Base-by-base conservation (phyloP, 169 alveolate species). In the Plasmodium gonderi region DNA sequence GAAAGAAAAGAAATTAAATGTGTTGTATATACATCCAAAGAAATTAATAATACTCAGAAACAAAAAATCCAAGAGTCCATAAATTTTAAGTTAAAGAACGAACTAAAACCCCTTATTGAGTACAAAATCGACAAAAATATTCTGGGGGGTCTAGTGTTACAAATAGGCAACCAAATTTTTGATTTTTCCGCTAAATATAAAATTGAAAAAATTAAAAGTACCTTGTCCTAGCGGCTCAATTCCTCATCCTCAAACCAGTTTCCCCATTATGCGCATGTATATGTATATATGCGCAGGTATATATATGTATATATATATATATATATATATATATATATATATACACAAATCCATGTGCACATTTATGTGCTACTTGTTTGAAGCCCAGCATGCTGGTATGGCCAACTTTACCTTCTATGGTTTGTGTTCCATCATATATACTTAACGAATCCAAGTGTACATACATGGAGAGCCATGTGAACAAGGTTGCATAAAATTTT, bases 1-100 rank as follows among this genome's bases (percentile, higher is more conserved):
- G 89, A 87, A 9, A 75, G 87, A 67, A 87, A 87, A 76, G 93
- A 87, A 87, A 87, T 87, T 7, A 87, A 87, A 65, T 87, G 93
- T 76, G 3, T 75, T 40, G 93, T 87, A 45, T 87, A 75, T 67
- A 87, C 93, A 33, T 81, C 93, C 17, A 87, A 54, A 54, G 93
- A 87, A 42, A 75, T 87, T 8, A 82, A 75, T 67, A 87, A 75
- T 45, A 60, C 29, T 54, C 65, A 75, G 44, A 87, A 87, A 42
- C 64, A 87, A 33, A 87, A 87, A 87, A 75, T 87, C 2, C 79
- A 60, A 0, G 93, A 87, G 17, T 74, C 93, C 29, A 87, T 87
- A n/a, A 11, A 44, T 20, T 40, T 76, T 26, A 74, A 60, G n/a
- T 76, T 87, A 54, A 87, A 87, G 20, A 87, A 87, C 0, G 45